Conservation (phyloP, 208 protist genomes). For the Trypanosoma avium region DNA sequence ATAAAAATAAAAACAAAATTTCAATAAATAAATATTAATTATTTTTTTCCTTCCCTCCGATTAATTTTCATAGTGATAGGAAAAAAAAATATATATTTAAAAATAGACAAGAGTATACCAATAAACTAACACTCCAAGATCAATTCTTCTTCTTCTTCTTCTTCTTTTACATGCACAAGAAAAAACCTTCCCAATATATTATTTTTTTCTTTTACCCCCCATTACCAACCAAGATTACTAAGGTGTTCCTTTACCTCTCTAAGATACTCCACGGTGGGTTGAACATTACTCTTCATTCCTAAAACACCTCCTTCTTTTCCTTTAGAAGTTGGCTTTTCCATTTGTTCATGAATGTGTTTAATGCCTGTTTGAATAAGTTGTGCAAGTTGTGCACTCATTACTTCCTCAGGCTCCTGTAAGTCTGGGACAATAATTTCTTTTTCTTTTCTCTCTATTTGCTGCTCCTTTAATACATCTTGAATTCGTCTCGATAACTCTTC, state of each 20-base stretch:
- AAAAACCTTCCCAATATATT: no score
- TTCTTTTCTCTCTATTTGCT: constrained; percentile 24
- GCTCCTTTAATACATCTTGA: constrained; percentile 34
- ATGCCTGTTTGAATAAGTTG: constrained; percentile 65
- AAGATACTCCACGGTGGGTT: constrained; percentile 18
- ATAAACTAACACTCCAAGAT: no score
- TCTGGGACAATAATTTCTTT: no score
- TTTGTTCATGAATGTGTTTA: constrained; percentile 37
- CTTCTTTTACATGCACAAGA: no score
- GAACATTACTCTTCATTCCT: not conserved
- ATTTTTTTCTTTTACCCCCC: no score
- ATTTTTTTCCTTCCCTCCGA: not conserved
- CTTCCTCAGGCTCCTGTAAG: constrained; percentile 24
- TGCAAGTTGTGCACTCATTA: constrained; percentile 44
- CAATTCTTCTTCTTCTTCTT: no score
- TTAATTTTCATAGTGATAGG: constrained; percentile 1
- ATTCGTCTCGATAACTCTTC: constrained; percentile 44
- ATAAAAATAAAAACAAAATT: constrained; percentile 13
- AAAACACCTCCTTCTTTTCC: not conserved
- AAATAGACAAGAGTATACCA: no score
- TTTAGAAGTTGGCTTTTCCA: constrained; percentile 19
- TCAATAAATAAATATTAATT: constrained; percentile 8
- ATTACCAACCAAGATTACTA: constrained; percentile 29
- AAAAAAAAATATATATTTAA: not conserved
- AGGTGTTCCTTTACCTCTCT: constrained; percentile 20